Base-by-base conservation (phyloP, 495 filamentous ascomycete species). In the Trichocladium uniseriatum region DNA sequence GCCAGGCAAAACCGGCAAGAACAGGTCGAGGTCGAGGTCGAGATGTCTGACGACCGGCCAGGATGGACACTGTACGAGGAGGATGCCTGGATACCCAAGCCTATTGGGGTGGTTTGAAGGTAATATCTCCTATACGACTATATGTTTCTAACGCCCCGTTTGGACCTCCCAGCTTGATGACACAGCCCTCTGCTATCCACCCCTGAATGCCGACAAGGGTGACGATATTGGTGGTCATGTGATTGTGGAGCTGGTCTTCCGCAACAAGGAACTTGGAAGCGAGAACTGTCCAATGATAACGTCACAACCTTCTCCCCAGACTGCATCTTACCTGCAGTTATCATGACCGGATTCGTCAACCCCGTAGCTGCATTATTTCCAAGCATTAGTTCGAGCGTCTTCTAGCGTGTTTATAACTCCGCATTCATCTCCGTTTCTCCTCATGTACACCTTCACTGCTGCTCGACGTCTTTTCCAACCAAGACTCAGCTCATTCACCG, bases 1-100 rank as follows among this genome's bases (percentile, higher is more conserved):
- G 48, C 58, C 38, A 43, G 58, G 13, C 53, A 61, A 19, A 37
- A 45, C 19, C 39, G 46, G 24, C 54, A 53, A 28, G 32, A 14
- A 22, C n/a, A 22, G 55, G 46, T 35, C 11, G 24, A 35, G 55
- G 46, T 35, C 11, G 24, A 35, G 51, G 29, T 22, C 36, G 45
- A 51, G 28, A 21, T 39, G 14, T 5, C 51, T 15, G 51, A 49
- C 21, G 59, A 54, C 11, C 45, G 45, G 13, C 64, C 63, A 40
- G 69, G 69, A 14, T 82, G 80, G 79, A 63, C 56, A 18, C 65
- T 60, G 44, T 79, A 77, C 60, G 61, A 72, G 45, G 77, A 78
- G 11, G 59, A 76, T 2, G 56, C 61, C 6, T 83, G 80, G 80
- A 64, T 68, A 16, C 75, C 77, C n/a, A 81, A 73, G 58, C 80